phyloP scores from a whole-genome alignment of 1,284 basidiomycete genomes.

The Takashimella tepidaria region DNA sequence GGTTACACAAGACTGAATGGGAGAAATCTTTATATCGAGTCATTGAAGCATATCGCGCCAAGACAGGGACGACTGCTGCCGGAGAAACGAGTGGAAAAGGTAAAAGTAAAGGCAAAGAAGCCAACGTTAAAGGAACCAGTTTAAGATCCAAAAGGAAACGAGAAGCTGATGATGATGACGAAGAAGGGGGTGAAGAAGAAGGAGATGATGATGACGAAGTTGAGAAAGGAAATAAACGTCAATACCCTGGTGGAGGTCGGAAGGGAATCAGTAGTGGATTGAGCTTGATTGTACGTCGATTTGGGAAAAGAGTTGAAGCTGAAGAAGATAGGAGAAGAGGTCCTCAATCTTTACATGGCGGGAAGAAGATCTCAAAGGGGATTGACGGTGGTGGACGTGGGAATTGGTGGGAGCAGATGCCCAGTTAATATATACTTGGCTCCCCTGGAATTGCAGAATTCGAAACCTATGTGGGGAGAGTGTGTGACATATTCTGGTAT shows the following conservation, averaged over 20 bases:
- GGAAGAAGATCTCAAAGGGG: too few species aligned
- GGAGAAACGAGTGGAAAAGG: slow-evolving; percentile 13
- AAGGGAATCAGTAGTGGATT: slow-evolving; percentile 68
- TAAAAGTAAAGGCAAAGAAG: slow-evolving; percentile 5
- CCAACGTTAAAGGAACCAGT: not conserved
- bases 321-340: slow-evolving; percentile 14
- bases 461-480: too few species aligned
- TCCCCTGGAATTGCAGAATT: too few species aligned
- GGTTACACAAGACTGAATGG: slow-evolving; percentile 81
- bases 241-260: slow-evolving; percentile 56
- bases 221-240: slow-evolving; percentile 11
- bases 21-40: slow-evolving; percentile 53
- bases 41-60: slow-evolving; percentile 40
- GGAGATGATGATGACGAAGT: slow-evolving; percentile 21
- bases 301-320: slow-evolving; percentile 29
- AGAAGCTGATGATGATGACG: slow-evolving; percentile 32
- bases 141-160: slow-evolving; percentile 28
- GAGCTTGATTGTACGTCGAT: slow-evolving; percentile 55
- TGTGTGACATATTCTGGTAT: too few species aligned
- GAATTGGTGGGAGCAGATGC: slow-evolving; percentile 15
- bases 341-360: slow-evolving; percentile 4
- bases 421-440: not conserved
- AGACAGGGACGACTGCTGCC: slow-evolving; percentile 20
- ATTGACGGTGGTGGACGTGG: slow-evolving; percentile 3
- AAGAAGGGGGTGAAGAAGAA: slow-evolving; percentile 28